Evolutionary conservation across 2,329 filamentous ascomycete species (phyloP).

Genomic region (Colletotrichum plurivorum): DNA sequence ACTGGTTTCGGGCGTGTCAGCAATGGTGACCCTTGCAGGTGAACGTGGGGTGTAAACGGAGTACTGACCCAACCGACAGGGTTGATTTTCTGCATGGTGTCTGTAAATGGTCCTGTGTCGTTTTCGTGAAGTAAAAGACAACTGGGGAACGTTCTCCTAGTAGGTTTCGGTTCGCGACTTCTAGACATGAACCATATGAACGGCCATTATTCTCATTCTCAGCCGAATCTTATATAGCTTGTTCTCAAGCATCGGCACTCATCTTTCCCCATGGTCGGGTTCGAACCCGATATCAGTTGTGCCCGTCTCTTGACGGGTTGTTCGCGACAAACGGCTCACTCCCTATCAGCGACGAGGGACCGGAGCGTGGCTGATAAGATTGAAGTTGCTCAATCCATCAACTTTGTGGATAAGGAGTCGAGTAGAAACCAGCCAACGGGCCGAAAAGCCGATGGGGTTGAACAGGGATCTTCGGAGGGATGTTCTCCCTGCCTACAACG

Average conservation of each 20-base stretch:
- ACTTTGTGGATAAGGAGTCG: neutral
- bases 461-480: neutral
- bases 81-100: slow-evolving; percentile 20
- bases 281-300: slow-evolving; percentile 6
- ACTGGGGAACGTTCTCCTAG: no score
- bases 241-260: neutral
- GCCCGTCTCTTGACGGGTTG: no score
- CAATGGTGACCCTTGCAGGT: neutral
- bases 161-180: no score
- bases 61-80: slow-evolving; percentile 22
- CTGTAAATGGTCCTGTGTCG: neutral
- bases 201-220: no score
- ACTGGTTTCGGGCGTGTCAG: neutral
- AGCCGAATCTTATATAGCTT: neutral
- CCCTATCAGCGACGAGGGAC: neutral
- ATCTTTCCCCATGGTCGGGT: neutral
- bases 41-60: neutral
- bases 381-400: neutral
- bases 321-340: slow-evolving; percentile 2
- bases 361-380: neutral
- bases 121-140: no score
- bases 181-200: no score
- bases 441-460: neutral
- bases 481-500: neutral
- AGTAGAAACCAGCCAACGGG: neutral